These are phyloP conservation scores for Cytospora mali DNA, from an alignment of 2,329 filamentous ascomycete genomes.

Conservation along the genomic window DNA sequence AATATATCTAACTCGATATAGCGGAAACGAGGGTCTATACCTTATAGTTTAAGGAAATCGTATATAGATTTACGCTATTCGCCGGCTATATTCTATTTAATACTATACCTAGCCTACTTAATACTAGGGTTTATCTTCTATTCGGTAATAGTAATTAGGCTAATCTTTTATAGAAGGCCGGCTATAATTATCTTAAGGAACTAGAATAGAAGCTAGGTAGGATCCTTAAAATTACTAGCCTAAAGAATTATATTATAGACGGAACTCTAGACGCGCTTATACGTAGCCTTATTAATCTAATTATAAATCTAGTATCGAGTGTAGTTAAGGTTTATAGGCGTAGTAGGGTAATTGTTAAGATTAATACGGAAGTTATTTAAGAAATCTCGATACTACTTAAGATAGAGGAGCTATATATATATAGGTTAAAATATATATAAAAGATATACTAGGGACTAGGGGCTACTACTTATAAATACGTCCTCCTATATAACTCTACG, in stretches of 20 bases:
- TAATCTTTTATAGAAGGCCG: too few species aligned
- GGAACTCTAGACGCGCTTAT: neutral
- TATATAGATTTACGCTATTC: too few species aligned
- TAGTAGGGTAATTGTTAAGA: neutral
- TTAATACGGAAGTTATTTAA: neutral
- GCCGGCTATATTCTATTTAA: too few species aligned
- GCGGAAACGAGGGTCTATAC: too few species aligned
- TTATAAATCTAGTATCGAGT: constrained; percentile 1
- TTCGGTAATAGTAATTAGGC: too few species aligned
- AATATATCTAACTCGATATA: neutral
- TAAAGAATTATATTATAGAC: neutral
- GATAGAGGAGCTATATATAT: neutral
- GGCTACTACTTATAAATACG: neutral
- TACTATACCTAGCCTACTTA: too few species aligned
- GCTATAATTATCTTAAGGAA: too few species aligned
- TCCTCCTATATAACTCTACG: neutral
- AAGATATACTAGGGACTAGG: neutral
- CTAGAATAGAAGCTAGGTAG: too few species aligned
- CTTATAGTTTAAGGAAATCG: too few species aligned
- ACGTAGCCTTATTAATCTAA: neutral
- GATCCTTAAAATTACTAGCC: too few species aligned
- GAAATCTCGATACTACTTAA: neutral
- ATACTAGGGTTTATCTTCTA: too few species aligned
- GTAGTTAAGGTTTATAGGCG: neutral
- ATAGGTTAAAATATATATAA: neutral